These are phyloP conservation scores for Circinella umbellata DNA, from an alignment of 371 early-diverging fungal species.

Conservation along the genomic window DNA sequence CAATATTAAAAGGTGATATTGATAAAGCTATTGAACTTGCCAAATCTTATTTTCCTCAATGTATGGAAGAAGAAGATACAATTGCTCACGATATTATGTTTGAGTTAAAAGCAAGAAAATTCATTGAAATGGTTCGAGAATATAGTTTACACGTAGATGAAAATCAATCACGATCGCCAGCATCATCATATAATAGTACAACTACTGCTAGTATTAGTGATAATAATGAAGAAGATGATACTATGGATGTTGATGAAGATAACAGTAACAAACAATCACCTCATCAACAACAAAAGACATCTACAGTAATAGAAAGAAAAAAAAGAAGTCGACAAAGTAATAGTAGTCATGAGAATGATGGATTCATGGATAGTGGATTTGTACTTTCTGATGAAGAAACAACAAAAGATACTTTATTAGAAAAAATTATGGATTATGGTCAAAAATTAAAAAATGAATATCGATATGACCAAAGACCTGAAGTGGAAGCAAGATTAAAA, in stretches of 20 bases:
- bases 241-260: constrained; percentile 1
- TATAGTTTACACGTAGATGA: constrained; percentile 34
- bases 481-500: constrained; percentile 25
- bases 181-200: neutral
- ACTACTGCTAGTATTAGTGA: neutral
- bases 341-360: constrained; percentile 4
- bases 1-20: constrained; percentile 74
- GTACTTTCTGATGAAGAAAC: constrained; percentile 37
- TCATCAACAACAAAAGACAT: too few relatives aligned
- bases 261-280: neutral
- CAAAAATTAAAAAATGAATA: constrained; percentile 74
- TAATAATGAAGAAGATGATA: neutral
- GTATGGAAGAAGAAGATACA: constrained; percentile 49
- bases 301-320: neutral
- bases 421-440: constrained; percentile 71
- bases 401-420: constrained; percentile 20
- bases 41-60: constrained; percentile 63
- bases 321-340: constrained; percentile 5
- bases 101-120: constrained; percentile 80
- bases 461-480: constrained; percentile 46
- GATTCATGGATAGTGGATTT: constrained; percentile 16
- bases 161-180: neutral
- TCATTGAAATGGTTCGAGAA: constrained; percentile 77
- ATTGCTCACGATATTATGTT: constrained; percentile 66
- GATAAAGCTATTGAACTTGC: constrained; percentile 72